Conservation (phyloP, 2,329 filamentous ascomycete species). For the Aspergillus intermedius region DNA sequence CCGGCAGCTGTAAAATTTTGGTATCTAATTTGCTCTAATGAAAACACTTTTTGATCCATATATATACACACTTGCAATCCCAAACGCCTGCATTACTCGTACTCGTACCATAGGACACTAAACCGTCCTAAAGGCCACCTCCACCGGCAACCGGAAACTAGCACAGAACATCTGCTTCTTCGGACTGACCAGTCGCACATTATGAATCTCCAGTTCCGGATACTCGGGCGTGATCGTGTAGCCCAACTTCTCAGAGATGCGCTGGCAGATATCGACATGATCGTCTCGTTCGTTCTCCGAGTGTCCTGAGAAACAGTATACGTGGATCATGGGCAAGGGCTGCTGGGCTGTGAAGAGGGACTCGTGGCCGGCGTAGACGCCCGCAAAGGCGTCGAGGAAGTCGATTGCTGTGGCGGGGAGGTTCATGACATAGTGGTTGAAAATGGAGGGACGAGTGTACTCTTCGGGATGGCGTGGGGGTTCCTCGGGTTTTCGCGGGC, state of each 20-base stretch:
- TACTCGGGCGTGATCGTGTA: slow-evolving; percentile 52
- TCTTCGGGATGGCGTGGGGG: slow-evolving; percentile 15
- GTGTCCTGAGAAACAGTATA: slow-evolving; percentile 90
- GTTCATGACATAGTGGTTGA: slow-evolving; percentile 98
- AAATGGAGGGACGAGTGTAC: slow-evolving; percentile 55
- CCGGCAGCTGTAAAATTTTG: too few relatives aligned
- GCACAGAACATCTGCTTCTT: slow-evolving; percentile 97
- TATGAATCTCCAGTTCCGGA: slow-evolving; percentile 49
- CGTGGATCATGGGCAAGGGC: slow-evolving; percentile 74
- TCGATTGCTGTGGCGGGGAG: slow-evolving; percentile 82
- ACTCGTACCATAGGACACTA: slow-evolving; percentile 6
- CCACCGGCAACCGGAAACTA: slow-evolving; percentile 74
- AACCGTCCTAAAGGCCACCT: slow-evolving; percentile 64
- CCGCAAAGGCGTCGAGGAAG: slow-evolving; percentile 71
- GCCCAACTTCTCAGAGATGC: slow-evolving; percentile 57
- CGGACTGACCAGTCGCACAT: slow-evolving; percentile 82
- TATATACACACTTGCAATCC: not conserved
- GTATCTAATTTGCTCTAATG: too few relatives aligned
- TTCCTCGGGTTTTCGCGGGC: slow-evolving; percentile 17
- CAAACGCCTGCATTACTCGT: slow-evolving; percentile 9
- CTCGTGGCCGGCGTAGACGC: slow-evolving; percentile 70
- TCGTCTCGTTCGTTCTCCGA: slow-evolving; percentile 63
- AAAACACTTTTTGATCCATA: too few relatives aligned
- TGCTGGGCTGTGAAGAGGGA: slow-evolving; percentile 56
- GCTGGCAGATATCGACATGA: slow-evolving; percentile 56